Conservation (phyloP, 2,329 filamentous ascomycete species). For the Diaporthe citriasiana region DNA sequence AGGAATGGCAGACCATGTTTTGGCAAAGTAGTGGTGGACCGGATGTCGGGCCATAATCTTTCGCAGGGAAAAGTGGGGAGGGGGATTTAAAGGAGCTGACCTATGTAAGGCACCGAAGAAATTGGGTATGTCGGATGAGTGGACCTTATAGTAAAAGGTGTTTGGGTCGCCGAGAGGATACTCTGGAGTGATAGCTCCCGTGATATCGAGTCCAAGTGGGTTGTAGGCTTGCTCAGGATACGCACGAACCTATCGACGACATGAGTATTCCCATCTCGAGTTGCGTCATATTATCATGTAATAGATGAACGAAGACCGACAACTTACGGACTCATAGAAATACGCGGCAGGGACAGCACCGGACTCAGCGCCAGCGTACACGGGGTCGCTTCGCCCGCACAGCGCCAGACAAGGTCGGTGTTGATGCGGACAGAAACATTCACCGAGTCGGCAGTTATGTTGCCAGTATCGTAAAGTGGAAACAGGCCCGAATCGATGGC, state of each 20-base stretch:
- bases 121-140: conserved; percentile 8
- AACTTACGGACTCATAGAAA: conserved; percentile 13
- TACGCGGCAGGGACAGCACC: conserved; percentile 20
- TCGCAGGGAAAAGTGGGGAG: neutral
- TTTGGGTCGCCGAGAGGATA: conserved; percentile 17
- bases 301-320: neutral
- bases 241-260: neutral
- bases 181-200: neutral
- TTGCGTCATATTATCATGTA: neutral
- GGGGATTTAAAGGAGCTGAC: neutral
- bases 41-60: no score
- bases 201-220: conserved; percentile 10
- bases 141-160: conserved; percentile 5
- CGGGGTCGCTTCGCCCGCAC: conserved; percentile 17
- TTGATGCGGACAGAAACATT: conserved; percentile 22
- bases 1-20: neutral
- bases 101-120: conserved; percentile 23
- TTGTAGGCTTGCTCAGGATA: conserved; percentile 13
- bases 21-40: neutral
- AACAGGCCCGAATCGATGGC: neutral
- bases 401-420: conserved; percentile 16
- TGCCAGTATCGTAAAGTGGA: conserved; percentile 12
- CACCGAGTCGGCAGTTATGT: neutral
- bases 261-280: neutral
- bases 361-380: conserved; percentile 16